Base-by-base conservation (phyloP, 371 early-diverging fungal genomes). In the Mortierella sp. region DNA sequence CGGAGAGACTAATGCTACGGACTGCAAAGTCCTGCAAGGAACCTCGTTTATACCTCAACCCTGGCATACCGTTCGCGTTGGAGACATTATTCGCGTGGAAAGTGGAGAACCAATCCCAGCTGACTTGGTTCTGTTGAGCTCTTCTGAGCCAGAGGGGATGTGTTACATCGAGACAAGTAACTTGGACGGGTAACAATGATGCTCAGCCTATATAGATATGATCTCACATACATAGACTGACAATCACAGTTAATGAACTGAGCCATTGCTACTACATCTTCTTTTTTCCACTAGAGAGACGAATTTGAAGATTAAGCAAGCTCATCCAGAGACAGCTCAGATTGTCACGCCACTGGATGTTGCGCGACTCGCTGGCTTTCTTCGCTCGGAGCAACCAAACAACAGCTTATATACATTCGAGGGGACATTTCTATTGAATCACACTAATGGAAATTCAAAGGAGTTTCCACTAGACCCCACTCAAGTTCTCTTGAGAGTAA, bases 131-230 rank as follows among this genome's bases (percentile, higher is more conserved):
- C 69, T 97, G 33, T 74, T 97, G 33, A 95, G 95, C 76, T 92
- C 93, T 64, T 91, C 92, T 19, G 96, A 97, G 75, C 96, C 95
- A 9, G 95, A 93, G 83, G 96, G 92, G 36, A 87, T 96, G 76
- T 97, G 97, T 74, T 98, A 96, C 79, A 93, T 98, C 48, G 98
- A 99, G 77, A 98, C 99, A 36, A 95, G 95, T 72, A 97, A 97
- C 84, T 84, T 99, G 70, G 97, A 99, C 81, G 99, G 99, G 90
- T 92, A 86, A 81, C 75, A 16, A 59, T 38, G 45, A 45, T 15
- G 4, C 45, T 45, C 45, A 45, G 16, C 4, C 11, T 11, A 16
- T 15, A 16, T 45, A 15, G 45, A 45, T 6, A 9, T 33, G 58
- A 32, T 38, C 16, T 33, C 0, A 3, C 36, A 36, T 36, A 36